phyloP scores from a whole-genome alignment of 768 basidiomycete species.

The Galerina sulciceps region DNA sequence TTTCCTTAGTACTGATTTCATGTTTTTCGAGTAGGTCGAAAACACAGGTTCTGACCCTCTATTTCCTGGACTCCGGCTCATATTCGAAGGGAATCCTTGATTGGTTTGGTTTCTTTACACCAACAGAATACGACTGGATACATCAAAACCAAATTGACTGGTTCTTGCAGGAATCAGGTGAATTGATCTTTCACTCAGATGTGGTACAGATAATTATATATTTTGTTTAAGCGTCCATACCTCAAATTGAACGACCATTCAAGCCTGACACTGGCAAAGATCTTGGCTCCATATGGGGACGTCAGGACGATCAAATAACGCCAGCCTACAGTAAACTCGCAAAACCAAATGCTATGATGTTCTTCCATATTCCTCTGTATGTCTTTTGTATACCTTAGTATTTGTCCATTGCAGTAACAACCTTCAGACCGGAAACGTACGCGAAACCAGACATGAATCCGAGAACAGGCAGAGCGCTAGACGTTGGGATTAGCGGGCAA shows the following conservation, averaged over 20 bases:
- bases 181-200: slow-evolving; percentile 10
- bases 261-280: slow-evolving; percentile 76
- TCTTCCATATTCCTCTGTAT: slow-evolving; percentile 96
- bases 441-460: slow-evolving; percentile 66
- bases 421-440: slow-evolving; percentile 74
- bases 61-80: slow-evolving; percentile 88
- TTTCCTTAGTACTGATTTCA: neutral
- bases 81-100: slow-evolving; percentile 67
- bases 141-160: slow-evolving; percentile 84
- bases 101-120: slow-evolving; percentile 66
- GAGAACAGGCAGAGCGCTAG: slow-evolving; percentile 61
- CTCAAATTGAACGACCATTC: slow-evolving; percentile 83
- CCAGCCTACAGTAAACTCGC: slow-evolving; percentile 60
- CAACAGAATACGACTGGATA: slow-evolving; percentile 87
- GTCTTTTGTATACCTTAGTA: slow-evolving; percentile 21
- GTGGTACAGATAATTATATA: neutral
- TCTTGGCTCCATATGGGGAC: slow-evolving; percentile 63
- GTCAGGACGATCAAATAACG: slow-evolving; percentile 64
- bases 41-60: slow-evolving; percentile 87
- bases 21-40: slow-evolving; percentile 60
- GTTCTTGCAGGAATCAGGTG: slow-evolving; percentile 83
- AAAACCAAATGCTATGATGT: slow-evolving; percentile 96
- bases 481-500: slow-evolving; percentile 66
- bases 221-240: slow-evolving; percentile 56
- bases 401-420: slow-evolving; percentile 1